Evolutionary conservation across 345 rosid species (phyloP).

Genomic region (Laguncularia racemosa): DNA sequence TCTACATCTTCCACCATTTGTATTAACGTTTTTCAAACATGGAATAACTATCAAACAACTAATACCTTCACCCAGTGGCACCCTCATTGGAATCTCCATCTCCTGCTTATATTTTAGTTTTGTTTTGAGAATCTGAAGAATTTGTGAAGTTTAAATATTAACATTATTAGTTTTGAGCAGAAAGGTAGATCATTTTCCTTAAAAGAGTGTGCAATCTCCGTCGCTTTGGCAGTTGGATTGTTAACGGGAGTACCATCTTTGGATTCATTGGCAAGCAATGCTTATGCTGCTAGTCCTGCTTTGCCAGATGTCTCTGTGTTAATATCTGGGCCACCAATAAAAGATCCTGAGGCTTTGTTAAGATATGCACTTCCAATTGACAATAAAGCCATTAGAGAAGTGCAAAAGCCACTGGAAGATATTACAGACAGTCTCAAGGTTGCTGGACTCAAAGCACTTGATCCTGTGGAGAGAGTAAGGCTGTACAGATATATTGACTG

Average conservation of each 20-base stretch:
- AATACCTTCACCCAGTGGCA: too few species aligned
- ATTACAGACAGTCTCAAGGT: conserved; percentile 87
- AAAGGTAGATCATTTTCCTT: conserved; percentile 37
- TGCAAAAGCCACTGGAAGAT: conserved; percentile 93
- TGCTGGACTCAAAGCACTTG: conserved; percentile 84
- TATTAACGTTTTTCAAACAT: too few species aligned
- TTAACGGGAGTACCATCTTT: conserved; percentile 47
- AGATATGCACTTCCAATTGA: conserved; percentile 87
- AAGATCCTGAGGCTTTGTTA: conserved; percentile 80
- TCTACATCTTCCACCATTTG: too few species aligned
- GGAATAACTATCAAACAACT: too few species aligned
- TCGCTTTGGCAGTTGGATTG: conserved; percentile 66
- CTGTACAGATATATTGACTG: neutral
- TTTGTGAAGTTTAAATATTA: neutral
- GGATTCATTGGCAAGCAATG: conserved; percentile 27
- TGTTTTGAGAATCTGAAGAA: neutral
- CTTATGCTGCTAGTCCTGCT: conserved; percentile 46
- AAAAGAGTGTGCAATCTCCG: conserved; percentile 75
- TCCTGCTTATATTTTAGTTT: neutral
- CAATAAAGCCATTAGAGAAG: conserved; percentile 87
- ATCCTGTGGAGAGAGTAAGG: conserved; percentile 85
- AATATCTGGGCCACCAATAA: conserved; percentile 94
- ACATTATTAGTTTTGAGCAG: conserved; percentile 27
- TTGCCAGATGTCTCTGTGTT: conserved; percentile 71
- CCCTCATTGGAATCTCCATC: too few species aligned